Conservation (phyloP, 1,284 basidiomycete genomes). For the Apiotrichum veenhuisii region DNA sequence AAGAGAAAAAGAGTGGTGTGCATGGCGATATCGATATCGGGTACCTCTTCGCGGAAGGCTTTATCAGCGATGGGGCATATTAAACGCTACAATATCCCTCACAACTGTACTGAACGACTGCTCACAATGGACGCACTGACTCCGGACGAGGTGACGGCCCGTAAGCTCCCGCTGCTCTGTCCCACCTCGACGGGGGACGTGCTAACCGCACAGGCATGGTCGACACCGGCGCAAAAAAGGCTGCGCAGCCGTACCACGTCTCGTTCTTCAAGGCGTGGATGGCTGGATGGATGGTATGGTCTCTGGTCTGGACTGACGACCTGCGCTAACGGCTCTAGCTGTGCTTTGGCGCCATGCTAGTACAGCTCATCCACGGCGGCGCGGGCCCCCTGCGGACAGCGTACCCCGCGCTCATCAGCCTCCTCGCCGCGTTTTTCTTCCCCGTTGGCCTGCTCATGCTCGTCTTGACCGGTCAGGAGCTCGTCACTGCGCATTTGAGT, state of each 20-base stretch:
- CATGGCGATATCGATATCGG: too few relatives aligned
- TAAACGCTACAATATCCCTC: too few relatives aligned
- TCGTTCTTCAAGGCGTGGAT: slow-evolving; percentile 32
- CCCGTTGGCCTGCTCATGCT: slow-evolving; percentile 33
- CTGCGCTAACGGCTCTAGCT: slow-evolving; percentile 7
- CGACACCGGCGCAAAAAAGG: slow-evolving; percentile 23
- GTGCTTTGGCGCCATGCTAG: slow-evolving; percentile 27
- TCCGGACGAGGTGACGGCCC: slow-evolving; percentile 19
- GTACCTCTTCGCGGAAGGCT: too few relatives aligned
- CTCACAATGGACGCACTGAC: slow-evolving; percentile 23
- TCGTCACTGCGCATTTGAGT: slow-evolving; percentile 31
- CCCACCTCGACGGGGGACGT: too few relatives aligned
- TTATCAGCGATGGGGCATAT: too few relatives aligned
- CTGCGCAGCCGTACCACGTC: slow-evolving; percentile 19
- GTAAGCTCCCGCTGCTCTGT: slow-evolving; percentile 4
- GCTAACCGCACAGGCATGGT: slow-evolving; percentile 19
- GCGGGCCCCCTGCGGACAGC: slow-evolving; percentile 19
- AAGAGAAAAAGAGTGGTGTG: too few relatives aligned
- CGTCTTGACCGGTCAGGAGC: slow-evolving; percentile 26
- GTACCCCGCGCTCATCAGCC: slow-evolving; percentile 20
- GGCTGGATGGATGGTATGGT: slow-evolving; percentile 28
- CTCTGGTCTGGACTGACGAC: too few relatives aligned
- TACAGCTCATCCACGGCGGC: slow-evolving; percentile 24
- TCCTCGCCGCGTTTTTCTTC: slow-evolving; percentile 28
- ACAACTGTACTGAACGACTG: too few relatives aligned